Base-by-base conservation (phyloP, 2,329 filamentous ascomycete genomes). In the Colletotrichum godetiae region DNA sequence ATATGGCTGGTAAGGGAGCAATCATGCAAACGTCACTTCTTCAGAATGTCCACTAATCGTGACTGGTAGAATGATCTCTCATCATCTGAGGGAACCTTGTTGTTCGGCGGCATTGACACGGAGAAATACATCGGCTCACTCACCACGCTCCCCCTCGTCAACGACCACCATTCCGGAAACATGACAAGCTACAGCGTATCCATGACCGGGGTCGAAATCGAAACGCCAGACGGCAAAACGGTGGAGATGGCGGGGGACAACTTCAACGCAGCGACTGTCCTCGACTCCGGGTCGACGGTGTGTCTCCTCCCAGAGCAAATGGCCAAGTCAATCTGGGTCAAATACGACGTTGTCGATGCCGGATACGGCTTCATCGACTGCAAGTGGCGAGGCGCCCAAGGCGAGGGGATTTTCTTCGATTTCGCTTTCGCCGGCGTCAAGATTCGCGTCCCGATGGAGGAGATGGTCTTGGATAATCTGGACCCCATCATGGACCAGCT, bases 31-130 rank as follows among this genome's bases (percentile, higher is more conserved):
- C 6, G 55, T 24, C 27, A 13, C 1, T 13, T 1, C 1, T 7
- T 4, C 3, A 15, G n/a, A 15, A 24, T 33, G 10, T 10, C n/a
- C 24, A 13, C 69, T 74, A 4, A 74, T 80, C 89, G 65, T 83
- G 82, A 59, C 37, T 76, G 4, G 82, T 81, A 52, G 80, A 82
- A 74, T 22, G 67, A 68, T 58, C 53, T 69, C 5, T 87, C 91
- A 73, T 85, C 92, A 24, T 89, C 82, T 76, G 90, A 86, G 0
- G 93, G 93, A 65, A 91, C 86, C 67, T 90, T 95, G 66, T 84
- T 95, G 1, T 95, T 95, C 77, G 93, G 93, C 33, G 93, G 94
- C 37, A 88, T 95, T 69, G 92, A 95, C 80, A 89, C 87, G 2
- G 89, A 84, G 33, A 91, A 92, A 76, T 95, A 89, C 80, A 79